phyloP scores from a whole-genome alignment of 2,329 filamentous ascomycete genomes.

The Chaetomium olivaceum region DNA sequence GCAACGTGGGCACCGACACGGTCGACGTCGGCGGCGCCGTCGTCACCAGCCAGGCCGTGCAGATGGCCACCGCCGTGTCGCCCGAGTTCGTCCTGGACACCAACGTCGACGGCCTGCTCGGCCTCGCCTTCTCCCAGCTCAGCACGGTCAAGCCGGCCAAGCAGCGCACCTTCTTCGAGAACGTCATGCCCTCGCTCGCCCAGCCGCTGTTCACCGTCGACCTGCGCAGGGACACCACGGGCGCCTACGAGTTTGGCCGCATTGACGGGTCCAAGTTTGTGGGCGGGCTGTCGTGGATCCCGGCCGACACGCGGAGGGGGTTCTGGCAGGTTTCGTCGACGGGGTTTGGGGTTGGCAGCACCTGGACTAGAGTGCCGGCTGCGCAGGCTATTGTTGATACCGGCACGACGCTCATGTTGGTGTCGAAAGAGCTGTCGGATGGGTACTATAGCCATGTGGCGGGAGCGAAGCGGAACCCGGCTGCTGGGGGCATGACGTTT shows the following conservation, averaged over 20 bases:
- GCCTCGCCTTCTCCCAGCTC: constrained; percentile 64
- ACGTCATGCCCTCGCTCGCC: constrained; percentile 60
- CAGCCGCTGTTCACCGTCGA: constrained; percentile 71
- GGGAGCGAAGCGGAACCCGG: constrained; percentile 44
- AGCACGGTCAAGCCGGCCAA: constrained; percentile 63
- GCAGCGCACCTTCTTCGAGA: constrained; percentile 75
- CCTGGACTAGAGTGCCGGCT: constrained; percentile 29
- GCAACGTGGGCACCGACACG: constrained; percentile 66
- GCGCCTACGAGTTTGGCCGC: constrained; percentile 72
- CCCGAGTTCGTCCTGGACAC: constrained; percentile 58
- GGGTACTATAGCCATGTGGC: constrained; percentile 51
- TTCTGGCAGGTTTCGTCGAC: constrained; percentile 69
- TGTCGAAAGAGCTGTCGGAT: constrained; percentile 53
- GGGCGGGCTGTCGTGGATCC: constrained; percentile 62
- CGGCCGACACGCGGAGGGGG: constrained; percentile 61
- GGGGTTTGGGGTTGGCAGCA: constrained; percentile 55
- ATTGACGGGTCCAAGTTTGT: constrained; percentile 65
- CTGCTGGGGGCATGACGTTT: constrained; percentile 48
- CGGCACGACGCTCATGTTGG: constrained; percentile 64
- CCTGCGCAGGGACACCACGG: constrained; percentile 59
- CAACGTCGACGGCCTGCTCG: constrained; percentile 68
- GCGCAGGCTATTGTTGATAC: constrained; percentile 57
- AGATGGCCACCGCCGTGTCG: constrained; percentile 62
- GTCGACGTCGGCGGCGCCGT: constrained; percentile 67
- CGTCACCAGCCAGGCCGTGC: constrained; percentile 64